Conservation (phyloP, 2,329 filamentous ascomycete genomes). For the Alternaria triticina region DNA sequence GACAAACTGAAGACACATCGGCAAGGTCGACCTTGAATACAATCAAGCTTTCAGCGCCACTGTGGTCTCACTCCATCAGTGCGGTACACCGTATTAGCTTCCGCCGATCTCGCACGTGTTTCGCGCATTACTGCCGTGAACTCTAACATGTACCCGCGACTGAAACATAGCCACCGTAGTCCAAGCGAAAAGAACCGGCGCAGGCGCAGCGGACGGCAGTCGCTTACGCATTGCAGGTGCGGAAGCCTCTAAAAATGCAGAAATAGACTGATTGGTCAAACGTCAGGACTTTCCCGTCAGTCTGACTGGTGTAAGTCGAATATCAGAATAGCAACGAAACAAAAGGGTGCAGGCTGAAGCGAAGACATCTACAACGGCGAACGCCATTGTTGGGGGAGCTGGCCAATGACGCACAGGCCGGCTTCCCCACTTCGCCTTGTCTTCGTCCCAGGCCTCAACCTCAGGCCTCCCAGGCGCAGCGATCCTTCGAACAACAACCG, state of each 20-base stretch:
- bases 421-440: neutral
- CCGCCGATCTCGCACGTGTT: neutral
- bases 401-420: neutral
- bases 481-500: neutral
- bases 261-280: neutral
- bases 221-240: too few relatives aligned
- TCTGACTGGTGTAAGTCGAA: neutral
- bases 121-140: neutral
- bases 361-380: neutral
- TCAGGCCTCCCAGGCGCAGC: neutral
- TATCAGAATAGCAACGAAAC: neutral
- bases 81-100: neutral
- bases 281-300: neutral
- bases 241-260: too few relatives aligned
- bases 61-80: neutral
- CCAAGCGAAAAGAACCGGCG: neutral
- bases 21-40: neutral
- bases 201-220: neutral
- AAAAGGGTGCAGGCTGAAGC: neutral
- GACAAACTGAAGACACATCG: constrained; percentile 19
- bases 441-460: neutral
- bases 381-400: neutral
- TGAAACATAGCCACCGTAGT: neutral
- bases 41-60: neutral
- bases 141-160: neutral